phyloP scores from a whole-genome alignment of 2,329 filamentous ascomycete genomes.

The Didymella pinodella region DNA sequence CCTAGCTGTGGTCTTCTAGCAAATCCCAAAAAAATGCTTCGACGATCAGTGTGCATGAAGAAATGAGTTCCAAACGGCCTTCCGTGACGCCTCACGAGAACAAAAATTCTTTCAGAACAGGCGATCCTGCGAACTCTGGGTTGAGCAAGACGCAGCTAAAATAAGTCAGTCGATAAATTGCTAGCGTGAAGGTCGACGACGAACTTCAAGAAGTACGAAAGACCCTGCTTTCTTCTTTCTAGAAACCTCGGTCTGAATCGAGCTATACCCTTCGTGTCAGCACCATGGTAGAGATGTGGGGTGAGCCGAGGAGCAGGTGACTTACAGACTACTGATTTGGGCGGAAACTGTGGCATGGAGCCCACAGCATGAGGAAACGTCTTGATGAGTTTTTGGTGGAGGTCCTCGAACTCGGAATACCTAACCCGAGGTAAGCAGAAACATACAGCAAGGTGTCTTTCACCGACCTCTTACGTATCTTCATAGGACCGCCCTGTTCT shows the following conservation, averaged over 20 bases:
- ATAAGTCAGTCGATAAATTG: conserved; percentile 35
- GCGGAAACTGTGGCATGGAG: conserved; percentile 88
- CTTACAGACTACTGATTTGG: conserved; percentile 88
- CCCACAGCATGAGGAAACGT: conserved; percentile 85
- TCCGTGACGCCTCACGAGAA: conserved; percentile 60
- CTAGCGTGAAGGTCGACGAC: conserved; percentile 29
- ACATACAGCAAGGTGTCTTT: not conserved
- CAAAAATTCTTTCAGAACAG: conserved; percentile 88
- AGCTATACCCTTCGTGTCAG: conserved; percentile 50
- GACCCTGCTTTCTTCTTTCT: conserved; percentile 79
- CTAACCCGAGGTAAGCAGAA: conserved; percentile 52
- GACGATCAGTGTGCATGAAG: conserved; percentile 1
- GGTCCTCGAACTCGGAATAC: conserved; percentile 92
- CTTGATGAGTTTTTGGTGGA: conserved; percentile 74
- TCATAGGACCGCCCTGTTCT: conserved; percentile 63
- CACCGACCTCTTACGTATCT: conserved; percentile 64
- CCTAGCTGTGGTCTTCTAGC: not conserved
- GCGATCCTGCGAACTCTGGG: conserved; percentile 91
- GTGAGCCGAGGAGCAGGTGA: conserved; percentile 25
- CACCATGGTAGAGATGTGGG: conserved; percentile 27
- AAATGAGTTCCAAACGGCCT: not conserved
- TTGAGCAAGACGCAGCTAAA: conserved; percentile 86
- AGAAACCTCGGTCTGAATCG: conserved; percentile 83
- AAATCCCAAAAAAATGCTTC: conserved; percentile 1
- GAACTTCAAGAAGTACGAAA: conserved; percentile 94